Evolutionary conservation across 306 rosid species (phyloP).

Genomic region (Cicer yamashitae): DNA sequence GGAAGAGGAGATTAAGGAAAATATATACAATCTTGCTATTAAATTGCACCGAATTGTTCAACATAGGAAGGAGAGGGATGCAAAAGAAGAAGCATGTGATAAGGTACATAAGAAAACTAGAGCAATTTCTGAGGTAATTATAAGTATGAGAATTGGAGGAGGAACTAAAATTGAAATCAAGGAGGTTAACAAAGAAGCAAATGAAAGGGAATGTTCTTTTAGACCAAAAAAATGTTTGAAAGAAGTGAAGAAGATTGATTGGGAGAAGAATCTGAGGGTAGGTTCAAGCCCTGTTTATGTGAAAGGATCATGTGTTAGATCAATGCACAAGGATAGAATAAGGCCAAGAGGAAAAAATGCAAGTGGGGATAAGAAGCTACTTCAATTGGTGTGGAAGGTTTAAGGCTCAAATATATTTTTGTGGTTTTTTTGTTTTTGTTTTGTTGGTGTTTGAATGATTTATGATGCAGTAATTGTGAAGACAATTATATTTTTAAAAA

Average conservation of each 20-base stretch:
- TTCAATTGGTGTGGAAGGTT: slow-evolving; percentile 54
- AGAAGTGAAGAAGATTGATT: slow-evolving; percentile 56
- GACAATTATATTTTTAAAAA: too few species aligned
- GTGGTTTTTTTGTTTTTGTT: background rate
- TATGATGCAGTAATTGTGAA: too few species aligned
- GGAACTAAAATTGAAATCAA: slow-evolving; percentile 62
- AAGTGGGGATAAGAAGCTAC: slow-evolving; percentile 31
- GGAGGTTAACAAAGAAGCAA: slow-evolving; percentile 51
- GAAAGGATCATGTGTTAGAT: slow-evolving; percentile 33
- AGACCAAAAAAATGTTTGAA: slow-evolving; percentile 30
- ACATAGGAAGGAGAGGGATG: slow-evolving; percentile 50
- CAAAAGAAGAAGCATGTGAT: background rate
- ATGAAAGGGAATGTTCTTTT: slow-evolving; percentile 32
- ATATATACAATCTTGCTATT: slow-evolving; percentile 69
- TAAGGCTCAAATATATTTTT: slow-evolving; percentile 4
- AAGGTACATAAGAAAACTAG: background rate
- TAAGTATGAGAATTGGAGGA: slow-evolving; percentile 71
- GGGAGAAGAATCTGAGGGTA: slow-evolving; percentile 61
- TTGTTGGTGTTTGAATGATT: background rate
- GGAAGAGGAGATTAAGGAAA: slow-evolving; percentile 74
- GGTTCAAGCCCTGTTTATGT: slow-evolving; percentile 45
- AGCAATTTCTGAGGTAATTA: slow-evolving; percentile 63
- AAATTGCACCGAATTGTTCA: slow-evolving; percentile 62
- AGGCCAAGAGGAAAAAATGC: slow-evolving; percentile 34
- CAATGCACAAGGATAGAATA: slow-evolving; percentile 25